Percentiles rank a stretch among this genome's conserved stretches.
Conservation (phyloP, 345 rosid species). For the Pseudoturritis turrita region DNA sequence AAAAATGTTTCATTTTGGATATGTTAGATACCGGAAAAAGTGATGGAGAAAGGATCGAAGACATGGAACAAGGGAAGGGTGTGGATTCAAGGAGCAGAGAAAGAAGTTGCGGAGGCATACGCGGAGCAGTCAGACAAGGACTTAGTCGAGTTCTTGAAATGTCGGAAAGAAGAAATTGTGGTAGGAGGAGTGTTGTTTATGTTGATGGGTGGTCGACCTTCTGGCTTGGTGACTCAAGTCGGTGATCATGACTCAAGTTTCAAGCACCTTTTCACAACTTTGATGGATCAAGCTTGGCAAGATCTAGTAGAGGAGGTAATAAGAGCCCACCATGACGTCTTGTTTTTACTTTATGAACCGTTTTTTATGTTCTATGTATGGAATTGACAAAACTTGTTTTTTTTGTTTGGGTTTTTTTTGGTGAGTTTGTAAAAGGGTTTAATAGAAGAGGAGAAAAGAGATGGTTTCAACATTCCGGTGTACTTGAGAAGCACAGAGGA, state of each 20-base stretch:
- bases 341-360: too few relatives aligned
- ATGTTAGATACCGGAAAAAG: constrained; percentile 41
- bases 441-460: constrained; percentile 47
- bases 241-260: constrained; percentile 37
- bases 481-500: constrained; percentile 51
- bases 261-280: constrained; percentile 41
- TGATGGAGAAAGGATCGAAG: constrained; percentile 38
- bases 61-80: constrained; percentile 52
- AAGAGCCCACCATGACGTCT: not conserved
- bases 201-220: constrained; percentile 50
- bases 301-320: constrained; percentile 49
- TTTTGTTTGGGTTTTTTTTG: not conserved
- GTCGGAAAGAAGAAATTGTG: constrained; percentile 48
- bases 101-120: constrained; percentile 45
- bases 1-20: not conserved
- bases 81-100: constrained; percentile 49
- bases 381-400: not conserved
- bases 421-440: constrained; percentile 42
- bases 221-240: constrained; percentile 32
- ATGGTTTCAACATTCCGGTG: constrained; percentile 50
- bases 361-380: not conserved
- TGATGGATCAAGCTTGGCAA: constrained; percentile 57
- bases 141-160: constrained; percentile 42
- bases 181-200: constrained; percentile 49
- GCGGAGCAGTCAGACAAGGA: constrained; percentile 46